A percentile compares a stretch with the other conserved stretches of the same genome.
Conservation (phyloP, 345 rosid genomes). For the Conringia planisiliqua region DNA sequence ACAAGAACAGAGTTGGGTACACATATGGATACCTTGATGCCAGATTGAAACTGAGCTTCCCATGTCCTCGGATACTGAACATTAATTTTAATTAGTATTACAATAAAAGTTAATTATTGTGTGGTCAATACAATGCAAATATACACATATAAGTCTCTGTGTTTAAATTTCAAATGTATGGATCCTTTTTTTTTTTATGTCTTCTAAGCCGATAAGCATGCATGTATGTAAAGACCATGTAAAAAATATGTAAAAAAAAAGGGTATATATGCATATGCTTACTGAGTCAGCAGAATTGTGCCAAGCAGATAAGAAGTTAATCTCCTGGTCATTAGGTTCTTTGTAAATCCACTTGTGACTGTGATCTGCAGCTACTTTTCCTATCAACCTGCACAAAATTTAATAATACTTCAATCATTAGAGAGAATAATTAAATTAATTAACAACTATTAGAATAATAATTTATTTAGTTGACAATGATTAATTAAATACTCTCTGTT, state of each 20-base stretch:
- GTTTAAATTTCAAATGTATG: neutral
- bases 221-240: neutral
- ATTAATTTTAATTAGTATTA: neutral
- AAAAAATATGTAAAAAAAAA: neutral
- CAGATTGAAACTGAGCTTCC: conserved; percentile 98
- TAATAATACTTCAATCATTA: conserved; percentile 27
- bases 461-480: conserved; percentile 23
- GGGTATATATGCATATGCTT: conserved; percentile 26
- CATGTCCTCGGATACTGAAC: conserved; percentile 91
- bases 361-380: conserved; percentile 93
- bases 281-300: conserved; percentile 94
- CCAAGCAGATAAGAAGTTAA: conserved; percentile 94
- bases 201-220: neutral
- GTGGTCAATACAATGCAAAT: neutral
- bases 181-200: neutral
- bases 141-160: neutral
- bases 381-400: conserved; percentile 65
- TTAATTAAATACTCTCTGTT: neutral
- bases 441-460: neutral
- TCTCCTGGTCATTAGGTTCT: conserved; percentile 90
- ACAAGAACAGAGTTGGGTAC: neutral
- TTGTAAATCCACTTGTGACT: conserved; percentile 96
- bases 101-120: neutral
- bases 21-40: conserved; percentile 60
- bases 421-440: conserved; percentile 16